A percentile compares a stretch with the other conserved stretches of the same genome.
Conservation (phyloP, 345 rosid species). For the Salix arbutifolia region DNA sequence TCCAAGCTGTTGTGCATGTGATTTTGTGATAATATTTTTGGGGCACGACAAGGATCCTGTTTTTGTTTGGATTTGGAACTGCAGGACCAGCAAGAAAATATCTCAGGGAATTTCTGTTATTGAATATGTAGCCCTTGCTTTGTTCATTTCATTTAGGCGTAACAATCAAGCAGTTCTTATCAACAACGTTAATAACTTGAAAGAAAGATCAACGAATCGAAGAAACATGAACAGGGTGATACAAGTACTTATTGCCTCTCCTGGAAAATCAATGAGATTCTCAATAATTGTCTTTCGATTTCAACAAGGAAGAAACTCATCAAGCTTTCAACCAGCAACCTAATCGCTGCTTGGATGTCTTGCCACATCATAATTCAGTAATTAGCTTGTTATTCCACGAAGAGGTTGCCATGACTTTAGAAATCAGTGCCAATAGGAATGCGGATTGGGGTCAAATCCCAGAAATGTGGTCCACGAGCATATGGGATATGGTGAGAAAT, state of each 20-base stretch:
- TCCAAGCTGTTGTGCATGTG: constrained; percentile 19
- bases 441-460: too few relatives aligned
- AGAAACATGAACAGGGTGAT: not conserved
- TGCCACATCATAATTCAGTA: too few relatives aligned
- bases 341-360: too few relatives aligned
- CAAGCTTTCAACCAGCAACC: too few relatives aligned
- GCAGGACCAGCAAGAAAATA: not conserved
- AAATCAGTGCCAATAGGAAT: too few relatives aligned
- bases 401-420: too few relatives aligned
- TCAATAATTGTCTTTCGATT: too few relatives aligned
- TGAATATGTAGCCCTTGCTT: too few relatives aligned
- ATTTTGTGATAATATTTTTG: not conserved
- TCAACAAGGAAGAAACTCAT: too few relatives aligned
- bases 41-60: constrained; percentile 29
- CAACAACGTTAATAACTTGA: not conserved
- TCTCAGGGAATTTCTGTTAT: not conserved
- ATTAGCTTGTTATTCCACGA: too few relatives aligned
- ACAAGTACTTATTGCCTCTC: too few relatives aligned
- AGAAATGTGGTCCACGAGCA: constrained; percentile 21
- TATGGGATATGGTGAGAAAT: constrained; percentile 16
- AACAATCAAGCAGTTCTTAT: not conserved
- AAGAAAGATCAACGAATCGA: not conserved
- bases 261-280: too few relatives aligned
- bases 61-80: constrained; percentile 16
- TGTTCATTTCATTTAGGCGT: not conserved